Base-by-base conservation (phyloP, 192 early-diverging fungal genomes). In the Coemansia sp. region DNA sequence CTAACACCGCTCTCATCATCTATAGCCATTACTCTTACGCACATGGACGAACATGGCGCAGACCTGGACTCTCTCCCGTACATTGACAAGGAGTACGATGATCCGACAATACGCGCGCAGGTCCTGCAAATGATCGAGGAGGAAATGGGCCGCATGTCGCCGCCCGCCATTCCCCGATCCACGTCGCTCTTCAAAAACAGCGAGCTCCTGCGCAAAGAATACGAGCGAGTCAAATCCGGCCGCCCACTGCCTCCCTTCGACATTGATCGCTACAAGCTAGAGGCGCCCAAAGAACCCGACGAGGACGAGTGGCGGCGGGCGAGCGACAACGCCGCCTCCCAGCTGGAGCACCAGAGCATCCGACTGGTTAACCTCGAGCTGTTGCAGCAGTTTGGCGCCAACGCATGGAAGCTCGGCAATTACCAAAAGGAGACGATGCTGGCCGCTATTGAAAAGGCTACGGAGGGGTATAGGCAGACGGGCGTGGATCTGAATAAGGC, bases 1-100 rank as follows among this genome's bases (percentile, higher is more conserved):
- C 31, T 31, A 31, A 31, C 2, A 31, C 31, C 4, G 31, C 31
- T 31, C 31, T 31, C 31, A 31, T 31, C 31, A 31, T 31, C 31
- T 31, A 31, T 3, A 31, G 31, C 31, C 31, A 1, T 31, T 31
- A 31, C 31, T 31, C 31, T 31, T 3, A n/a, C 16, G n/a, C 26
- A 8, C 52, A 55, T 55, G 52, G 52, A 55, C 52, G 52, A 16
- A 6, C 52, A 55, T 55, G 52, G 52, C 14, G 34, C 36, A 37
- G 34, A 33, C 35, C 18, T 71, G n/a, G 69, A 71, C 38, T 75
- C 79, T 41, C 71, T 82, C 14, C 79, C 79, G 28, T 82, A 82
- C 36, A 76, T 82, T 13, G 79, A 82, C 67, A 76, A 73, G 60
- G 79, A 82, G 11, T 82, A 82, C 37, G 73, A 75, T 26, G 75